A percentile compares a stretch with the other conserved stretches of the same genome.
Conservation (phyloP, 176 grass and related monocot genomes). For the Puccinellia tenuiflora region DNA sequence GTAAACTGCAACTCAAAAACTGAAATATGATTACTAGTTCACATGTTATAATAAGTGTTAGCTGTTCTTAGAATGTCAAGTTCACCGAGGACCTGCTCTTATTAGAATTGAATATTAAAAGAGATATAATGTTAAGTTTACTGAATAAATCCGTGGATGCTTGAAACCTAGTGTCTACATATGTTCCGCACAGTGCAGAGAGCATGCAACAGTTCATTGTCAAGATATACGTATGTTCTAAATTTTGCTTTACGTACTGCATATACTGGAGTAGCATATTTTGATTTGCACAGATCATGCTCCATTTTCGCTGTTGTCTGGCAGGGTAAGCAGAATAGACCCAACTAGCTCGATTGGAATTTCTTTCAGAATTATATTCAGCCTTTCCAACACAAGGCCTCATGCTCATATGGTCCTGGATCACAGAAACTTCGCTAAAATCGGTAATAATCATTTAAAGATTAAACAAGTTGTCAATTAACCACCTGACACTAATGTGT, state of each 20-base stretch:
- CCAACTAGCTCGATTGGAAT: neutral
- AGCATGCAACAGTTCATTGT: neutral
- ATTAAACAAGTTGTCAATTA: neutral
- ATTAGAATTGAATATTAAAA: slow-evolving; percentile 70
- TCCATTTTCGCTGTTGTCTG: neutral
- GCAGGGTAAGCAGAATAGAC: neutral
- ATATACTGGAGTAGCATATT: neutral
- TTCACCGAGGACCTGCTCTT: slow-evolving; percentile 23
- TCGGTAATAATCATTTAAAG: neutral
- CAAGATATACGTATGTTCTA: neutral
- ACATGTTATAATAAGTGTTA: no score
- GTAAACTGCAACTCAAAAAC: neutral
- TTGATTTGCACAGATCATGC: neutral
- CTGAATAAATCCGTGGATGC: neutral
- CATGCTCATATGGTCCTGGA: neutral
- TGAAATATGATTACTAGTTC: no score
- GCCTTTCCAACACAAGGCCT: neutral
- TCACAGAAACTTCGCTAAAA: neutral
- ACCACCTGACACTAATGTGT: neutral
- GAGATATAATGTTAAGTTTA: slow-evolving; percentile 41
- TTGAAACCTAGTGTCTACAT: neutral
- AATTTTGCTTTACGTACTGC: neutral
- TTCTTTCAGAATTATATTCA: neutral
- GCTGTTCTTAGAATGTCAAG: slow-evolving; percentile 38
- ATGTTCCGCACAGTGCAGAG: slow-evolving; percentile 20